Base-by-base conservation (phyloP, 192 early-diverging fungal genomes). In the Entrophospora sp. region DNA sequence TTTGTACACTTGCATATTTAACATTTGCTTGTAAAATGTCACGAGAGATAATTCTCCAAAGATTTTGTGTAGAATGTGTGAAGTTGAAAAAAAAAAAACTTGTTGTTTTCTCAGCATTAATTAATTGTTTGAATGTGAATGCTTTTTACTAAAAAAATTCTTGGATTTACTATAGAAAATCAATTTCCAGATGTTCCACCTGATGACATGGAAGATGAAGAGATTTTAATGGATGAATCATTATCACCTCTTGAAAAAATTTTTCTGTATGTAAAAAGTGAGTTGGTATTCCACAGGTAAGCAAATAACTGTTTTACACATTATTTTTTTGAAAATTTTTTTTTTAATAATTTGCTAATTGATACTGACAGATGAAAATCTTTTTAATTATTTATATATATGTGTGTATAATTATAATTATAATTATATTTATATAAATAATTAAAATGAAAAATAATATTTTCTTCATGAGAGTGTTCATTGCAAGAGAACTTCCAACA, bases 401-500 rank as follows among this genome's bases (percentile, higher is more conserved):
- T n/a, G n/a, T n/a, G n/a, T n/a, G n/a, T n/a, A n/a, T n/a, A n/a
- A n/a, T n/a, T n/a, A n/a, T n/a, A n/a, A n/a, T n/a, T n/a, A n/a
- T n/a, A n/a, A n/a, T n/a, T n/a, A n/a, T n/a, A n/a, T n/a, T n/a
- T n/a, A n/a, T n/a, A n/a, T n/a, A n/a, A n/a, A n/a, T n/a, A n/a
- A n/a, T n/a, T n/a, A n/a, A n/a, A n/a, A n/a, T n/a, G n/a, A n/a
- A n/a, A n/a, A n/a, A n/a, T n/a, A n/a, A n/a, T n/a, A n/a, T 59
- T 46, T 53, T 59, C 32, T 62, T 62, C 12, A 67, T 55, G 65
- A 78, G 77, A 71, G 48, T 74, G 34, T 67, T 70, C 14, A 73
- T 72, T 37, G 68, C 77, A 20, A 73, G 60, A 42, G 77, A 79
- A 68, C 36, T 79, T 30, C 58, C 77, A 24, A 64, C 42, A 22